Evolutionary conservation across 148 eudicot genomes (phyloP).

Genomic region (Selenicereus undatus): DNA sequence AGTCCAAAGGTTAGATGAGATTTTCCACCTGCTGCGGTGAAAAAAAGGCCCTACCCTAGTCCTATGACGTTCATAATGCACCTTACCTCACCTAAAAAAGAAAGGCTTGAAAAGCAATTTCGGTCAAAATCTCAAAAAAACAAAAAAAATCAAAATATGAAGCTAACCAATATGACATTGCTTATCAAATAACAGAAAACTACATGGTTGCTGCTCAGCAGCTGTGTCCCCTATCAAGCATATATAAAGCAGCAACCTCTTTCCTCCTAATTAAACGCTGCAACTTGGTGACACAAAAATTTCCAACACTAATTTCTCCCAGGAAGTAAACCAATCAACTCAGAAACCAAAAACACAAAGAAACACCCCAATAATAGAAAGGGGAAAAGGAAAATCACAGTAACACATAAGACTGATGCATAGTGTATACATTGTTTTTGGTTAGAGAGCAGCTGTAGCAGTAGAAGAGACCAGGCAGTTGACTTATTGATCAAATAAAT

Average conservation of each 20-base stretch:
- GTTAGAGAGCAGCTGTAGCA: constrained; percentile 24
- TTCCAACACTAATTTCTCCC: constrained; percentile 7
- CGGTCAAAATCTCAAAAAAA: background rate
- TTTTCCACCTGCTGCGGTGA: background rate
- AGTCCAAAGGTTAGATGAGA: background rate
- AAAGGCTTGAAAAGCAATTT: background rate
- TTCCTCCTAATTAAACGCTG: constrained; percentile 7
- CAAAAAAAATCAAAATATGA: background rate
- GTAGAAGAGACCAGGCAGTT: constrained; percentile 17
- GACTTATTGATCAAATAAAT: constrained; percentile 15
- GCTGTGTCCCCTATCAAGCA: constrained; percentile 10
- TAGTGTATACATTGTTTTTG: background rate
- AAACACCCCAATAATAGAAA: background rate
- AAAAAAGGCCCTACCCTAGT: too few relatives aligned
- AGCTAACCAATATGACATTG: constrained; percentile 7
- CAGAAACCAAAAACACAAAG: constrained; percentile 1
- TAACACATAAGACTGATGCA: constrained; percentile 11
- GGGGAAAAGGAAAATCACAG: background rate
- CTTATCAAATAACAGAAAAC: constrained; percentile 17
- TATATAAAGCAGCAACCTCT: background rate
- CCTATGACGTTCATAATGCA: too few relatives aligned
- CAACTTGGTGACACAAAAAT: constrained; percentile 16
- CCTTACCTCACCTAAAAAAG: background rate
- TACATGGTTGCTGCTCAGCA: constrained; percentile 30
- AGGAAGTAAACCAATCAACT: background rate